Conservation (phyloP, 306 rosid genomes). For the Quercus glauca region DNA sequence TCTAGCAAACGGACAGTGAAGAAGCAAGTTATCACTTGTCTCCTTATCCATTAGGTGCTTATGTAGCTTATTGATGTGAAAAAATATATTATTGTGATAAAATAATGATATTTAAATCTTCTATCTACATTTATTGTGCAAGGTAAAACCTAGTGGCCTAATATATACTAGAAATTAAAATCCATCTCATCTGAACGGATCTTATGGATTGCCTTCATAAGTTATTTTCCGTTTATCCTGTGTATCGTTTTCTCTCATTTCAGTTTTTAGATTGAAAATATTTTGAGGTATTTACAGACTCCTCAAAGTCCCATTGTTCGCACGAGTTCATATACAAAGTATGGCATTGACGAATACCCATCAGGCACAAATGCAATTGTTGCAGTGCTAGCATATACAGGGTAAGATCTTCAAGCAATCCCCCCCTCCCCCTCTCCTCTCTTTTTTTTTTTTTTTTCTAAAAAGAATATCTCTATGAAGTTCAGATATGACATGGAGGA, state of each 20-base stretch:
- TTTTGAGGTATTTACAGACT: constrained; percentile 60
- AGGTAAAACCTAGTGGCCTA: neutral
- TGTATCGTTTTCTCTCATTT: constrained; percentile 12
- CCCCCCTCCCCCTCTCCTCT: neutral
- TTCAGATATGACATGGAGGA: constrained; percentile 96
- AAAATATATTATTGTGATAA: neutral
- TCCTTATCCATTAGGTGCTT: neutral
- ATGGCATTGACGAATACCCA: constrained; percentile 76
- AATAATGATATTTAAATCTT: neutral
- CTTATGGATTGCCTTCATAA: neutral
- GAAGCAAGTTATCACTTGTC: too few relatives aligned
- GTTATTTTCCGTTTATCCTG: neutral
- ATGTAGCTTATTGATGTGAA: neutral
- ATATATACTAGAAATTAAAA: neutral
- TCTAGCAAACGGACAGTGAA: neutral
- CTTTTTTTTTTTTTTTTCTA: neutral
- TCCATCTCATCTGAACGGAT: neutral
- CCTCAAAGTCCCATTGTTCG: constrained; percentile 93
- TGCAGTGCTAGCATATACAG: constrained; percentile 93
- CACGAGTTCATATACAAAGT: constrained; percentile 64
- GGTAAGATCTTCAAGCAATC: constrained; percentile 48
- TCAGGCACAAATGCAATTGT: constrained; percentile 96
- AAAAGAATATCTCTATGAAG: constrained; percentile 22
- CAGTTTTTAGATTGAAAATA: neutral
- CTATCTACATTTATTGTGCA: neutral